Evolutionary conservation across 2,329 filamentous ascomycete species (phyloP).

Genomic region (Stemphylium lycopersici): DNA sequence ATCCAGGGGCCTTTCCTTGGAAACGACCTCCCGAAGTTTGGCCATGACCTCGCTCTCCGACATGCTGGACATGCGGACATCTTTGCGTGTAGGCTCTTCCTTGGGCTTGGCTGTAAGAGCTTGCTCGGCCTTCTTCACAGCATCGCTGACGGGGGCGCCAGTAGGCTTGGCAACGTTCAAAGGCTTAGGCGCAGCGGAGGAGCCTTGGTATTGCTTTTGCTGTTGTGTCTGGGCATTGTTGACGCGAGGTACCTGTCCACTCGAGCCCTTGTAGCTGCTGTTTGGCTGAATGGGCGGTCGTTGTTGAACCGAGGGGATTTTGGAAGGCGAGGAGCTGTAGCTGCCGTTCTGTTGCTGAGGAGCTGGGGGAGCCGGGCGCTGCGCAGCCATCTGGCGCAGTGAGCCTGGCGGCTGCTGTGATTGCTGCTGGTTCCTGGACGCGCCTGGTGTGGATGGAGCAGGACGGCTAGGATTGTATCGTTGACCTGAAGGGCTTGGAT

Average conservation of each 20-base stretch:
- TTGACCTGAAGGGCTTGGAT: constrained; percentile 55
- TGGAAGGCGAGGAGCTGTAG: constrained; percentile 39
- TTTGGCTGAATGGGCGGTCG: constrained; percentile 55
- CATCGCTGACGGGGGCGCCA: constrained; percentile 63
- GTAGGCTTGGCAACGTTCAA: constrained; percentile 58
- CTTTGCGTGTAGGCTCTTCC: constrained; percentile 82
- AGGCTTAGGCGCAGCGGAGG: constrained; percentile 61
- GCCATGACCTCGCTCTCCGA: constrained; percentile 97
- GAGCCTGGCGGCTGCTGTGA: constrained; percentile 59
- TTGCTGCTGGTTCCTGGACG: constrained; percentile 57
- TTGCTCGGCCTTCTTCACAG: constrained; percentile 87
- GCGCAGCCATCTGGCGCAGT: constrained; percentile 66
- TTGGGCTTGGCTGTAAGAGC: constrained; percentile 73
- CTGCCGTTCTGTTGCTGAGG: constrained; percentile 54
- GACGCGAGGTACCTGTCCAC: constrained; percentile 50
- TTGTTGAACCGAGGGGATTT: constrained; percentile 29
- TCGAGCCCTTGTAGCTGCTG: constrained; percentile 42
- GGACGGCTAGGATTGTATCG: constrained; percentile 87
- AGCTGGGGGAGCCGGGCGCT: constrained; percentile 81
- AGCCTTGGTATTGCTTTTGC: constrained; percentile 49
- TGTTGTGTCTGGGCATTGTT: constrained; percentile 52
- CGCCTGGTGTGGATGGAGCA: constrained; percentile 76
- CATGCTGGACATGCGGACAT: constrained; percentile 98
- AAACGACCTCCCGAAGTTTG: constrained; percentile 90
- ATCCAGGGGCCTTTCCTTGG: constrained; percentile 90